phyloP scores from a whole-genome alignment of 2,329 filamentous ascomycete genomes.

The Parastagonospora nodorum region DNA sequence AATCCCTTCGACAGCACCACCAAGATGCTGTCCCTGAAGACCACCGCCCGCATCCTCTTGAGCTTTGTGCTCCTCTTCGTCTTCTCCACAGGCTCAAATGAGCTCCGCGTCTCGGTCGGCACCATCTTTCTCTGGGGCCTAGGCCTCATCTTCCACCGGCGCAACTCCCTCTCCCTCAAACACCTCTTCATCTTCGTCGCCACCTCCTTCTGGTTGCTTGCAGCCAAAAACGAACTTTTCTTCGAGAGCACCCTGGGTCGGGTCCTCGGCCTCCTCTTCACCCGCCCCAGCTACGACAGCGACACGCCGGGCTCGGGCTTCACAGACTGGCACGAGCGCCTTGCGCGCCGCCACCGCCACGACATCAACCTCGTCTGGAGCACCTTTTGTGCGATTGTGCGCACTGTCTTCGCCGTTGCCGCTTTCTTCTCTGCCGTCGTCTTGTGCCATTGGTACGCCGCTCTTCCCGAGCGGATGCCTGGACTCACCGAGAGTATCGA shows the following conservation, averaged over 20 bases:
- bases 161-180: conserved; percentile 1
- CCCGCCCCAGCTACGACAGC: conserved; percentile 2
- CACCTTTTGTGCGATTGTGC: background rate
- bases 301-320: conserved; percentile 13
- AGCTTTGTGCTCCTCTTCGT: conserved; percentile 9
- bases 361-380: conserved; percentile 1
- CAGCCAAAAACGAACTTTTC: conserved; percentile 12
- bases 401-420: background rate
- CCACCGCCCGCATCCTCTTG: conserved; percentile 4
- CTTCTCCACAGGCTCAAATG: conserved; percentile 7
- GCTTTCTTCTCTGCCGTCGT: background rate
- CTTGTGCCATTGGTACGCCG: background rate
- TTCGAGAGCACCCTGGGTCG: conserved; percentile 12
- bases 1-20: conserved; percentile 2
- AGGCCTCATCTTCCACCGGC: conserved; percentile 5
- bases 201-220: conserved; percentile 11
- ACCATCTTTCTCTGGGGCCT: conserved; percentile 10
- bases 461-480: background rate
- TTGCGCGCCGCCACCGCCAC: conserved; percentile 2
- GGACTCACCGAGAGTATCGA: conserved; percentile 1
- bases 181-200: conserved; percentile 6
- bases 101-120: conserved; percentile 9
- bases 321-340: conserved; percentile 10
- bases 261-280: conserved; percentile 8
- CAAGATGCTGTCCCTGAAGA: conserved; percentile 8